Base-by-base conservation (phyloP, 1,284 basidiomycete genomes). In the Ustilago sp. region DNA sequence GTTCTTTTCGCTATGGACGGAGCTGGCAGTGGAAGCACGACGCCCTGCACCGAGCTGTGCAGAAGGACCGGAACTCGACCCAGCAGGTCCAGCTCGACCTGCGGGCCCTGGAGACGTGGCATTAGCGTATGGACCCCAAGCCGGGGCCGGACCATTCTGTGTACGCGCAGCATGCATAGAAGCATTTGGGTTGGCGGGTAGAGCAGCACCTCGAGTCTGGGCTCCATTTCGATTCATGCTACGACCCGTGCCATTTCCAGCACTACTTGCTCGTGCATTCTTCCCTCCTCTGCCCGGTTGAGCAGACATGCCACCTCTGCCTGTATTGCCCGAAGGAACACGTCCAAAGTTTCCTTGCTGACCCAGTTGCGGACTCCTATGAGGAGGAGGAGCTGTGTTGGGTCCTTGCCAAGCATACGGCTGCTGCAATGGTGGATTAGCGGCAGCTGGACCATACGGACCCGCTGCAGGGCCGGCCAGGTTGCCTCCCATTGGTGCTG, bases 361-460 rank as follows among this genome's bases (percentile, higher is more conserved):
- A 19, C 51, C 65, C 23, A 52, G 74, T 45, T 64, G 75, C 39
- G 54, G 36, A 39, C 52, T 58, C 43, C 65, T 35, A 39, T 53
- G 70, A 54, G 68, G 51, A 13, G 58, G 47, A 32, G 70, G 63
- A 39, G 60, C 31, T 36, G 53, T 39, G 8, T 48, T 38, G 2
- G 56, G 64, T 13, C 52, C 62, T 35, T 74, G 71, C 71, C 71
- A 74, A 19, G 58, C 65, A 35, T 62, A 74, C 34, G 47, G 57
- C 70, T 59, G 70, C 50, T 72, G 69, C 19, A 56, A 19, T n/a
- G 54, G 9, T 36, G 48, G 15, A 31, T 53, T 43, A 19, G 35
- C 34, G 19, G 32, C 17, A 39, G 23, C n/a, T 31, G 43, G 47
- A 17, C 48, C 63, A 35, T 63, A 63, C 8, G 41, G 56, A 32